Evolutionary conservation across 1,139 yeast genomes (phyloP).

Genomic region (Blastobotrys illinoisensis): DNA sequence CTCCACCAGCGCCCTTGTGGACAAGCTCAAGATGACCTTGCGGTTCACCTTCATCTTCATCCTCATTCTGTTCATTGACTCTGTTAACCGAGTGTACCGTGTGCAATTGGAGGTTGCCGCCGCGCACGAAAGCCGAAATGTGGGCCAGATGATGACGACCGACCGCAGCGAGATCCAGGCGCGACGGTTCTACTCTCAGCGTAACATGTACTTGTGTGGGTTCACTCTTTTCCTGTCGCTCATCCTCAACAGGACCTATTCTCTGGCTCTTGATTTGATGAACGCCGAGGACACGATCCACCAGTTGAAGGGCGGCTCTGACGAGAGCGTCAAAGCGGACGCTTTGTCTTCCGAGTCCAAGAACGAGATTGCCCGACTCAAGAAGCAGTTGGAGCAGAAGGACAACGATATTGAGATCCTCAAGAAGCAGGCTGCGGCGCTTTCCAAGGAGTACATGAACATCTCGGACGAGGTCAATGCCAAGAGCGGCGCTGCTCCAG

Average conservation of each 20-base stretch:
- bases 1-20: slow-evolving; percentile 64
- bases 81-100: slow-evolving; percentile 74
- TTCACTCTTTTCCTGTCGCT: slow-evolving; percentile 87
- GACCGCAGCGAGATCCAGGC: slow-evolving; percentile 82
- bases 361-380: slow-evolving; percentile 44
- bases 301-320: slow-evolving; percentile 20
- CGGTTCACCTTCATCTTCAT: slow-evolving; percentile 84
- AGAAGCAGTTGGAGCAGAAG: slow-evolving; percentile 51
- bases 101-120: slow-evolving; percentile 51
- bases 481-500: slow-evolving; percentile 19
- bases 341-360: slow-evolving; percentile 21
- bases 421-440: slow-evolving; percentile 65
- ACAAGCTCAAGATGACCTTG: slow-evolving; percentile 68
- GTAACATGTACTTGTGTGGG: slow-evolving; percentile 95
- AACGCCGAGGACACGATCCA: slow-evolving; percentile 46
- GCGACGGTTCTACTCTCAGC: slow-evolving; percentile 88
- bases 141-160: slow-evolving; percentile 23
- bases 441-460: slow-evolving; percentile 58
- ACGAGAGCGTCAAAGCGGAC: slow-evolving; percentile 26
- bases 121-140: slow-evolving; percentile 16
- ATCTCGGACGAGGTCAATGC: slow-evolving; percentile 39
- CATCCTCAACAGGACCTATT: slow-evolving; percentile 80
- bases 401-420: slow-evolving; percentile 60
- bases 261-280: slow-evolving; percentile 71
- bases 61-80: slow-evolving; percentile 76